Evolutionary conservation across 192 early-diverging fungal species (phyloP).

Genomic region (Umbelopsis sp.): DNA sequence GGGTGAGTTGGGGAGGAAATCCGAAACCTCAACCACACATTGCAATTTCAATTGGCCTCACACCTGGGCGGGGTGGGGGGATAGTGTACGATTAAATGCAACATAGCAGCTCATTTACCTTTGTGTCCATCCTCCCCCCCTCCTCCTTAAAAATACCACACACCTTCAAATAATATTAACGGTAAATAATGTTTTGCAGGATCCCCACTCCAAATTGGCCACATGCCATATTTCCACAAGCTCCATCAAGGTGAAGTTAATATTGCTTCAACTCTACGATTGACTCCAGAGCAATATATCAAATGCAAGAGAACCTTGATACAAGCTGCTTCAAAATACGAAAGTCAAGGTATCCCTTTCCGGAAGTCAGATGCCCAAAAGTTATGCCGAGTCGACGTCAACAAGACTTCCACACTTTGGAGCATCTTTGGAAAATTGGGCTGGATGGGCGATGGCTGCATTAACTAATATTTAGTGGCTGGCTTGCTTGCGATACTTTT

Average conservation of each 20-base stretch:
- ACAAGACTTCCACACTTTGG: constrained; percentile 78
- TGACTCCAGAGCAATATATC: constrained; percentile 75
- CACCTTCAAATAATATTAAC: not conserved
- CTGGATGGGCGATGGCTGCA: constrained; percentile 58
- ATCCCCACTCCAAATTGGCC: constrained; percentile 28
- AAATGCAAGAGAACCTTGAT: constrained; percentile 74
- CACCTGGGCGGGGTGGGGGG: not conserved
- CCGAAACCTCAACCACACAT: not conserved
- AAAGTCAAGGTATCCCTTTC: constrained; percentile 43
- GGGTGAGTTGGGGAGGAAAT: not conserved
- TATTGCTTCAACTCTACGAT: constrained; percentile 62
- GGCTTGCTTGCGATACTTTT: too few species aligned
- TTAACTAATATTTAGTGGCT: constrained; percentile 18
- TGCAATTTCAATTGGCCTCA: constrained; percentile 3
- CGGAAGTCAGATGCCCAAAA: constrained; percentile 84
- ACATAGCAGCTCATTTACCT: not conserved
- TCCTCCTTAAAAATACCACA: not conserved
- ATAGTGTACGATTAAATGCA: not conserved
- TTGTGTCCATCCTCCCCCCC: not conserved
- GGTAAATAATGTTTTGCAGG: constrained; percentile 16
- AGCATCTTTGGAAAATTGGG: constrained; percentile 77
- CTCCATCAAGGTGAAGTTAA: constrained; percentile 30
- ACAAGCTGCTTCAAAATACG: constrained; percentile 40
- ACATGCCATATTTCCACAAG: constrained; percentile 30
- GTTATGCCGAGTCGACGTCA: constrained; percentile 83